These are phyloP conservation scores for Malassezia restricta DNA, from an alignment of 1,284 basidiomycete genomes.

Conservation along the genomic window DNA sequence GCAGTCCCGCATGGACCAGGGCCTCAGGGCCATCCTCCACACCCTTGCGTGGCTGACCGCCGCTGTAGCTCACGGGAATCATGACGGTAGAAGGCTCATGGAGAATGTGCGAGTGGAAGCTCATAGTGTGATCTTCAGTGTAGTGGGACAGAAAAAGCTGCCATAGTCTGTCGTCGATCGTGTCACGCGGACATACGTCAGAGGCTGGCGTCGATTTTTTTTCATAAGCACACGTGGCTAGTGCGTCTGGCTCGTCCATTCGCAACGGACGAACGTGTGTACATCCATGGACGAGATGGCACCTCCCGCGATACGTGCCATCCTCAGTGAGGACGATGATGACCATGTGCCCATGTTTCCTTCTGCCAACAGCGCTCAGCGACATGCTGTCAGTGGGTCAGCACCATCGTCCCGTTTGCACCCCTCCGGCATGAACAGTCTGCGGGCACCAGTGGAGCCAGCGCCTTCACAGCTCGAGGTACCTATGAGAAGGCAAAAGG, in stretches of 20 bases:
- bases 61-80: conserved; percentile 34
- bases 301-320: background rate
- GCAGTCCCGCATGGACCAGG: conserved; percentile 33
- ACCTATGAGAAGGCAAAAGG: conserved; percentile 55
- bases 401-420: conserved; percentile 24
- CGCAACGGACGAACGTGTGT: no score
- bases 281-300: background rate
- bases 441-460: background rate
- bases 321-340: conserved; percentile 48
- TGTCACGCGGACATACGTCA: no score
- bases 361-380: conserved; percentile 64
- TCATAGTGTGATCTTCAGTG: background rate
- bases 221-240: no score
- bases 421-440: background rate
- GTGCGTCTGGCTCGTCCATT: no score
- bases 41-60: conserved; percentile 38
- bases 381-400: conserved; percentile 40
- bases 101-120: background rate
- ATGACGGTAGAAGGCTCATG: background rate
- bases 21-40: conserved; percentile 40
- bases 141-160: background rate
- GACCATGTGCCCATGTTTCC: conserved; percentile 74
- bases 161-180: no score
- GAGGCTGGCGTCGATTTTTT: no score
- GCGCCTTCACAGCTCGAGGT: conserved; percentile 15